Evolutionary conservation across 192 early-diverging fungal genomes (phyloP), one percentile per base, ranked within the genome.

Genomic region (Linnemannia hyalina): DNA sequence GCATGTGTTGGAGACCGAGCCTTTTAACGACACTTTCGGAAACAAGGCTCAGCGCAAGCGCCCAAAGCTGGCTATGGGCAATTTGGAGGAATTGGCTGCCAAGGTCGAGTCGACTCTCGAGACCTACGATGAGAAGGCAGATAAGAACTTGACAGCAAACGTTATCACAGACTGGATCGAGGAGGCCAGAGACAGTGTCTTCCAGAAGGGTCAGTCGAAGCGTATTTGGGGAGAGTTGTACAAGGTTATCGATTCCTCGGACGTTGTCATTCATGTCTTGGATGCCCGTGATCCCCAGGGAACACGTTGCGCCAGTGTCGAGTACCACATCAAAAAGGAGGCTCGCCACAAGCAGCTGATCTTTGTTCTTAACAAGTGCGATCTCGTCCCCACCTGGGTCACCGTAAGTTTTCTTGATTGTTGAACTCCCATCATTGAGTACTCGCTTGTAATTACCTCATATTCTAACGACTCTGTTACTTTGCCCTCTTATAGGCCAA

Each of bases 171-270:
- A 96, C 82, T 95, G 90, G 69, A 89, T 89, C 3, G 95, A 97
- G 73, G 94, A 92, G 41, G 93, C 93, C 35, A 92, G 96, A 80
- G 97, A 97, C 84, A 96, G 97, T 83, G 94, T 97, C 78, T 95
- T 99, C 82, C 93, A 93, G 44, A 97, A 97, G 60, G 98, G 98
- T 74, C 97, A 98, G 81, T 98, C 97, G 3, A 97, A 96, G 88
- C 95, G 98, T 85, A 99, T 99, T 76, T 99, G 98, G 98, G 95
- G 95, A 89, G 98, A 99, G 89, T 90, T 99, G 54, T 99, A 99
- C 93, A 99, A 99, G 91, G 97, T 98, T 47, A 94, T 99, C 68
- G 98, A 99, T 89, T 98, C 97, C 22, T 98, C 97, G 0, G 98
- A 99, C 89, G 94, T 96, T 38, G 93, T 99, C 63, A 95, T 98